These are phyloP conservation scores for Pleurotus eryngii DNA, from an alignment of 768 basidiomycete genomes.

Conservation along the genomic window DNA sequence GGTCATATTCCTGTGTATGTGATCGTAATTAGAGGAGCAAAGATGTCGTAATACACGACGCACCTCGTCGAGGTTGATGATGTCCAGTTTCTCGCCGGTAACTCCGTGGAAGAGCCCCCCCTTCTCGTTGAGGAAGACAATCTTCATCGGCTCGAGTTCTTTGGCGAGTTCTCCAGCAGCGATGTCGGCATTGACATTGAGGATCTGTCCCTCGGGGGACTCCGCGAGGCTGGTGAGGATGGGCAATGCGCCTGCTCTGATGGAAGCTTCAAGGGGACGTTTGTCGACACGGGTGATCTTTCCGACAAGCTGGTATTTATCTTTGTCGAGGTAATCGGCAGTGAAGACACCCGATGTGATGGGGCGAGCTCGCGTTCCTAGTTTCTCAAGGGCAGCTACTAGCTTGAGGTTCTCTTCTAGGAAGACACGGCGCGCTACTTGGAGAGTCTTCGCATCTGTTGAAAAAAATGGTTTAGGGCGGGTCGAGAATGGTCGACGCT, in stretches of 20 bases:
- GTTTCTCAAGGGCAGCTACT: constrained; percentile 86
- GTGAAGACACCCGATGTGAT: constrained; percentile 98
- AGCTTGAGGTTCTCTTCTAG: constrained; percentile 96
- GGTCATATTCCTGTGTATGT: constrained; percentile 78
- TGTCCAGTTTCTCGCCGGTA: constrained; percentile 91
- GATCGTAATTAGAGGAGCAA: not conserved
- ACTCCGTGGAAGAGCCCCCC: constrained; percentile 98
- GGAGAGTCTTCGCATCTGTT: constrained; percentile 90
- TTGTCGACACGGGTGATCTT: constrained; percentile 95
- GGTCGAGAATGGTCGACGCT: not conserved
- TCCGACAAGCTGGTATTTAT: constrained; percentile 94
- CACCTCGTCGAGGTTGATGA: constrained; percentile 97
- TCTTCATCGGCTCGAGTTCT: constrained; percentile 97
- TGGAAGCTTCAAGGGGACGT: constrained; percentile 93
- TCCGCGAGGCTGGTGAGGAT: constrained; percentile 95
- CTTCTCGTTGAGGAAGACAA: constrained; percentile 97
- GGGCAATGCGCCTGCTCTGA: constrained; percentile 92
- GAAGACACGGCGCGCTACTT: constrained; percentile 94
- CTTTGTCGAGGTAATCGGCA: constrained; percentile 92
- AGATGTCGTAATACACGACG: constrained; percentile 10
- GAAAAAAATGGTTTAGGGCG: not conserved
- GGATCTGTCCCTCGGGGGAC: constrained; percentile 92
- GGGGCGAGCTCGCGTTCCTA: constrained; percentile 95
- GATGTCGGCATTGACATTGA: constrained; percentile 98
- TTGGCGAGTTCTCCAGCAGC: constrained; percentile 97